phyloP scores from a whole-genome alignment of 129 eudicot genomes.

The Smallanthus sonchifolius region DNA sequence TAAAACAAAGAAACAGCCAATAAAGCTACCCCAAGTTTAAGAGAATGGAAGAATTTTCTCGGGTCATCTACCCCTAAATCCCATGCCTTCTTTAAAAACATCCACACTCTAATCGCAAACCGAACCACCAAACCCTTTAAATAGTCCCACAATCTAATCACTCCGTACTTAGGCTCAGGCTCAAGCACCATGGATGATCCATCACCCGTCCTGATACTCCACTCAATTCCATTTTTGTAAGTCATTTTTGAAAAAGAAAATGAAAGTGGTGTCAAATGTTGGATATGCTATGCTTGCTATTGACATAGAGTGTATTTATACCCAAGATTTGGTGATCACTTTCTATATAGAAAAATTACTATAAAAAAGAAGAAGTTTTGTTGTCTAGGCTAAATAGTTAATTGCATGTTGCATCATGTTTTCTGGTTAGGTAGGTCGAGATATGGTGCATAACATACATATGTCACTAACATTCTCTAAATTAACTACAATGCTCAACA shows the following conservation, averaged over 20 bases:
- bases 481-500: slow-evolving; percentile 34
- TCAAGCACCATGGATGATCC: slow-evolving; percentile 8
- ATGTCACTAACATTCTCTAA: slow-evolving; percentile 28
- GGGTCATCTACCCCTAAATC: slow-evolving; percentile 52
- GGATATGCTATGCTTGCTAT: slow-evolving; percentile 11
- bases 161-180: not conserved
- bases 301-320: slow-evolving; percentile 12
- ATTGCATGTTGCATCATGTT: slow-evolving; percentile 23
- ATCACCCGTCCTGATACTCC: slow-evolving; percentile 34
- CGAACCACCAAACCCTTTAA: slow-evolving; percentile 20
- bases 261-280: slow-evolving; percentile 5
- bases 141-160: slow-evolving; percentile 2
- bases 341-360: slow-evolving; percentile 14
- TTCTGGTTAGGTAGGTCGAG: slow-evolving; percentile 44
- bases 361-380: slow-evolving; percentile 8
- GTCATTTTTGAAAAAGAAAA: slow-evolving; percentile 1
- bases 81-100: slow-evolving; percentile 41
- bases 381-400: slow-evolving; percentile 5
- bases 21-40: slow-evolving; percentile 50
- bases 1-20: slow-evolving; percentile 21
- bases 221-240: slow-evolving; percentile 27
- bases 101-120: not conserved
- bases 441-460: slow-evolving; percentile 40
- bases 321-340: slow-evolving; percentile 21
- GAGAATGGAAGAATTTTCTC: slow-evolving; percentile 43